Conservation (phyloP, 768 basidiomycete genomes). For the Mycena latifolia region DNA sequence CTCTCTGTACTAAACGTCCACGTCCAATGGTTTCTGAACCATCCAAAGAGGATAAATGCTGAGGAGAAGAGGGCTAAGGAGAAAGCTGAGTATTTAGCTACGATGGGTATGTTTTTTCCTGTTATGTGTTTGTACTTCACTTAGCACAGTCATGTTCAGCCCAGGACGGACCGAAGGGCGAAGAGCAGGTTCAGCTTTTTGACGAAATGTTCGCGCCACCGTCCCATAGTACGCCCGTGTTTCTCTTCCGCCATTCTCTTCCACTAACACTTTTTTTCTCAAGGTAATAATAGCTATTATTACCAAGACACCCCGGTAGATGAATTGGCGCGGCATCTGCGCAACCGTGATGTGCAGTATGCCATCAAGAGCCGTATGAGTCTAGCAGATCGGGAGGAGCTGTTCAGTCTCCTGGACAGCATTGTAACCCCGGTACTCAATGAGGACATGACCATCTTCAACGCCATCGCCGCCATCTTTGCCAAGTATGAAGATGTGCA, state of each 20-base stretch:
- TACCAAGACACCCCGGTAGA: conserved; percentile 31
- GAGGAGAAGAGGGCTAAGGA: neutral
- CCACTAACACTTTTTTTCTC: neutral
- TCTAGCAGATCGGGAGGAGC: conserved; percentile 17
- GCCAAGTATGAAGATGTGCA: conserved; percentile 35
- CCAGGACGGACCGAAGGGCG: neutral
- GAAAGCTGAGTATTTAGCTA: too few relatives aligned
- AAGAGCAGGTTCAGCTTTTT: neutral
- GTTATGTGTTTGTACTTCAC: neutral
- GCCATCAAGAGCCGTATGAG: conserved; percentile 23
- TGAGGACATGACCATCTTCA: conserved; percentile 29
- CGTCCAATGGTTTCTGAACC: conserved; percentile 30
- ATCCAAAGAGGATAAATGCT: conserved; percentile 15
- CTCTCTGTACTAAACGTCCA: conserved; percentile 25
- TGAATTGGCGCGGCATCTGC: conserved; percentile 28
- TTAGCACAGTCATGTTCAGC: neutral
- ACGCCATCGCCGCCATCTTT: conserved; percentile 33
- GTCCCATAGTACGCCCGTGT: conserved; percentile 3
- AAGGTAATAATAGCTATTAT: conserved; percentile 35
- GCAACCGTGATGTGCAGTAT: conserved; percentile 30
- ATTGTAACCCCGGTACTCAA: conserved; percentile 31
- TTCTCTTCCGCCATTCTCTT: neutral
- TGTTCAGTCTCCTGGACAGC: conserved; percentile 26
- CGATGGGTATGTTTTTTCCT: too few relatives aligned
- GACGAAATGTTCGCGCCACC: neutral